Conservation (phyloP, 179 eudicot genomes). For the Monotropa hypopitys region DNA sequence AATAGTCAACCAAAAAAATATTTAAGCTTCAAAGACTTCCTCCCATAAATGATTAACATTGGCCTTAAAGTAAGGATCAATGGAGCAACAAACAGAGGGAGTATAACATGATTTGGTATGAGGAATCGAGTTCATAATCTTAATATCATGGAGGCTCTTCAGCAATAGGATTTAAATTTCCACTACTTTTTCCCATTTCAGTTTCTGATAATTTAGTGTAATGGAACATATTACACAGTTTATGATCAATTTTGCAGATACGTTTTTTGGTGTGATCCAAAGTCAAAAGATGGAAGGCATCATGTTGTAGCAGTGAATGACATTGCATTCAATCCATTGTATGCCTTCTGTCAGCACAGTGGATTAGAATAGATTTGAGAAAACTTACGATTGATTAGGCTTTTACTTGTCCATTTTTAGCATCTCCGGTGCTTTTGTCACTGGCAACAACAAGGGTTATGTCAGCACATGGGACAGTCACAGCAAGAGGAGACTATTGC, state of each 20-base stretch:
- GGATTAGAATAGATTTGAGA: not conserved
- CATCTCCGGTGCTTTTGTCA: conserved; percentile 44
- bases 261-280: conserved; percentile 64
- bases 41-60: too few species aligned
- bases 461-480: conserved; percentile 68
- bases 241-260: conserved; percentile 33
- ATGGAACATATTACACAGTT: not conserved
- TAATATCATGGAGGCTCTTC: not conserved
- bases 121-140: not conserved
- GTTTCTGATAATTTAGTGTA: not conserved
- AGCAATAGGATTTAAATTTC: not conserved
- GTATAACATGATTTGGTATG: too few species aligned
- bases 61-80: too few species aligned
- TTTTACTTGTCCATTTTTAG: conserved; percentile 16
- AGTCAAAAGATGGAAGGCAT: conserved; percentile 41
- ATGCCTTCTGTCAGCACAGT: conserved; percentile 19
- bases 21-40: too few species aligned
- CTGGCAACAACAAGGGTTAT: conserved; percentile 74
- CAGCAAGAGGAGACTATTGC: conserved; percentile 48
- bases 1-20: too few species aligned
- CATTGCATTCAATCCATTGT: conserved; percentile 67
- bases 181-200: not conserved
- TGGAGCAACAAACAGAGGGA: too few species aligned
- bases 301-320: conserved; percentile 64
- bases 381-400: not conserved